Base-by-base conservation (phyloP, 2,329 filamentous ascomycete genomes). In the Fulvia fulva region DNA sequence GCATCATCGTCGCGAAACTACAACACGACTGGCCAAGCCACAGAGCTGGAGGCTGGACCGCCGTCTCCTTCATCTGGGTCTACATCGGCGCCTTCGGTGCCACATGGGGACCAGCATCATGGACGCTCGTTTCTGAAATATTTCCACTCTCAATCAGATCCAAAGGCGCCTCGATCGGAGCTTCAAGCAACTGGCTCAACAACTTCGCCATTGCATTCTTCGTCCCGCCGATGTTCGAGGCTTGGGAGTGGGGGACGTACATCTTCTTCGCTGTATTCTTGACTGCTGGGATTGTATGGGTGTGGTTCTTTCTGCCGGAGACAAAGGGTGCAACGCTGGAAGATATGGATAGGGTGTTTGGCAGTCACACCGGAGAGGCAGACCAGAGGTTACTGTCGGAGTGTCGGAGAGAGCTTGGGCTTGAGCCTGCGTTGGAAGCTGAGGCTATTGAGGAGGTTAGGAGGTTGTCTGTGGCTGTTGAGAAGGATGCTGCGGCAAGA, bases 21-120 rank as follows among this genome's bases (percentile, higher is more conserved):
- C 76, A 74, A 11, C 66, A 76, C 23, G 71, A 80, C 51, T 70
- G 67, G 67, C 61, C 66, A 12, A 57, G 73, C 1, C 80, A 63
- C 37, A 53, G 52, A n/a, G 82, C 80, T 0, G 85, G 86, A 0
- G 88, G 87, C 1, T 91, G 89, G 88, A 87, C 76, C 3, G 81
- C 86, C 0, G 86, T 83, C 3, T 78, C 72, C 53, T 87, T 89
- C 80, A 83, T 89, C 8, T 91, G 87, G 87, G 78, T 91, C 1
- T 91, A 88, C 62, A 83, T 88, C 21, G 77, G 88, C 30, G 82
- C 89, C 70, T 91, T 91, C 67, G 88, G 86, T 26, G 90, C 89
- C 70, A 86, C 83, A 0, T 91, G 87, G 87, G 86, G 87, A 0
- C 74, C 74, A 2, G 86, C 83, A 65, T 82, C 85, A 0, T 90